Evolutionary conservation across 768 basidiomycete species (phyloP).

Genomic region (Leucocoprinus sp.): DNA sequence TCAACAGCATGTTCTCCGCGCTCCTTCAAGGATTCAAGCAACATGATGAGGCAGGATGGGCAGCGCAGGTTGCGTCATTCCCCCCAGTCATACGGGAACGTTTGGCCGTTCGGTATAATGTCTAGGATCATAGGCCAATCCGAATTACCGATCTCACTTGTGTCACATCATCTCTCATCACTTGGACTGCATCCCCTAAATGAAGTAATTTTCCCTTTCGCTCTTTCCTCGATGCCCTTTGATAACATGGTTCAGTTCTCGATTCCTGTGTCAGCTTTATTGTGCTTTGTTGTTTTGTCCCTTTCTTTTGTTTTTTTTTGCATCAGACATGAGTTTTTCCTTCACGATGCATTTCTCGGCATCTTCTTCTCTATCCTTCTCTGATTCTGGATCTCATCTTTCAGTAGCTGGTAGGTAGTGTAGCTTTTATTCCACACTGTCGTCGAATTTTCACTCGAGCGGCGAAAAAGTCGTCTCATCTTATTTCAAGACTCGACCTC

Average conservation of each 20-base stretch:
- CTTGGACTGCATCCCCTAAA: neutral
- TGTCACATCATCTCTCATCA: slow-evolving; percentile 4
- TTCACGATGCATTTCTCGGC: slow-evolving; percentile 30
- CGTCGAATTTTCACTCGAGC: neutral
- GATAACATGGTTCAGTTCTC: slow-evolving; percentile 10
- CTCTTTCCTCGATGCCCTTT: slow-evolving; percentile 3
- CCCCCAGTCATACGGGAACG: slow-evolving; percentile 87
- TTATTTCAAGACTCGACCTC: neutral
- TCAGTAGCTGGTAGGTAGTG: slow-evolving; percentile 16
- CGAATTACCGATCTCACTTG: neutral
- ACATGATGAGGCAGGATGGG: slow-evolving; percentile 82
- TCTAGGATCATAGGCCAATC: slow-evolving; percentile 38
- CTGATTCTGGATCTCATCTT: slow-evolving; percentile 6
- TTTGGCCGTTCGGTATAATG: slow-evolving; percentile 78
- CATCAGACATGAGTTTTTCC: slow-evolving; percentile 36
- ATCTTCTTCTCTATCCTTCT: slow-evolving; percentile 2
- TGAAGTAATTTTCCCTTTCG: slow-evolving; percentile 2
- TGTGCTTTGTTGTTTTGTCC: slow-evolving; percentile 13
- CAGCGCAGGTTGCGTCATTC: slow-evolving; percentile 71
- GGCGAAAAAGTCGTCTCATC: neutral
- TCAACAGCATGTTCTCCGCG: slow-evolving; percentile 91
- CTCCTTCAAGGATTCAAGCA: slow-evolving; percentile 86
- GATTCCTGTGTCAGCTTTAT: slow-evolving; percentile 11
- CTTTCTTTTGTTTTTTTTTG: slow-evolving; percentile 23
- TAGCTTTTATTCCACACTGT: slow-evolving; percentile 8